A percentile compares a stretch with the other conserved stretches of the same genome.
phyloP scores from a whole-genome alignment of 2,329 filamentous ascomycete genomes.

The Aciculosporium take region DNA sequence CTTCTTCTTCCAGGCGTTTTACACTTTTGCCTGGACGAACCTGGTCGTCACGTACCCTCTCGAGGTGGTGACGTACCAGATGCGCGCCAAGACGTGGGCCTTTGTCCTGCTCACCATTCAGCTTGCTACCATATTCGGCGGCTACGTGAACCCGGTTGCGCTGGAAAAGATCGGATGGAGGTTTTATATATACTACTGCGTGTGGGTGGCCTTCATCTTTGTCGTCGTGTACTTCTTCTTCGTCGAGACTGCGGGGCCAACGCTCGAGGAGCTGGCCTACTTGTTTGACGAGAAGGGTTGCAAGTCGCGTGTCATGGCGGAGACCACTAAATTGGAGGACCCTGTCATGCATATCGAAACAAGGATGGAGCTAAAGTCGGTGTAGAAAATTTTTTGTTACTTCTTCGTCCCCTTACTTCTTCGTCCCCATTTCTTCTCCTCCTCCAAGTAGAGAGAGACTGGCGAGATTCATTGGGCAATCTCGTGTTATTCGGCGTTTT shows the following conservation, averaged over 20 bases:
- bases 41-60: slow-evolving; percentile 28
- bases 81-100: slow-evolving; percentile 27
- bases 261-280: slow-evolving; percentile 20
- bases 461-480: too few relatives aligned
- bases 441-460: too few relatives aligned
- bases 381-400: background rate
- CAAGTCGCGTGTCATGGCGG: slow-evolving; percentile 13
- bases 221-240: slow-evolving; percentile 26
- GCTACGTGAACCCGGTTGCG: slow-evolving; percentile 26
- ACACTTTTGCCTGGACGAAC: slow-evolving; percentile 29
- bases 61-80: slow-evolving; percentile 26
- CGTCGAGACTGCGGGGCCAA: slow-evolving; percentile 23
- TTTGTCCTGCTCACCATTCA: slow-evolving; percentile 27
- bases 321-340: slow-evolving; percentile 8
- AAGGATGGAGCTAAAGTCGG: slow-evolving; percentile 1
- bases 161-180: slow-evolving; percentile 25
- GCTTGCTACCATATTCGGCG: slow-evolving; percentile 22
- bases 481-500: too few relatives aligned
- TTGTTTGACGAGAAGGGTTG: slow-evolving; percentile 17
- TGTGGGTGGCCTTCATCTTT: slow-evolving; percentile 24
- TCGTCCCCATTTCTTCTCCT: too few relatives aligned
- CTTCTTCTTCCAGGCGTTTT: slow-evolving; percentile 27
- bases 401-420: background rate
- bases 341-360: slow-evolving; percentile 3
- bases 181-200: slow-evolving; percentile 27